These are phyloP conservation scores for Tolypocladium tropicale DNA, from an alignment of 2,329 filamentous ascomycete genomes.

Conservation along the genomic window DNA sequence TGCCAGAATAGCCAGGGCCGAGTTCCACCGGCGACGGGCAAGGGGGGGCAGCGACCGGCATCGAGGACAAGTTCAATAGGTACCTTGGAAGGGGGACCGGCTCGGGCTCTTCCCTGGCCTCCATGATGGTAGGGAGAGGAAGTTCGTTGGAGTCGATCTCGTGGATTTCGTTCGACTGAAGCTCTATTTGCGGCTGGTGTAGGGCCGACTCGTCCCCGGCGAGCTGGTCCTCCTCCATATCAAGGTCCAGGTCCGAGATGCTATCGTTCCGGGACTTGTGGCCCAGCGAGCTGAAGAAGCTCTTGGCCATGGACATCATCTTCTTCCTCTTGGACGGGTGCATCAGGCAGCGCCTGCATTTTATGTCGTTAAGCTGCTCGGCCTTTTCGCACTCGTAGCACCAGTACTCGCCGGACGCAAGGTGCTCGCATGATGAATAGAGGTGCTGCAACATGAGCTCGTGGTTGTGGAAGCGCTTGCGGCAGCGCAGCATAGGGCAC, in stretches of 20 bases:
- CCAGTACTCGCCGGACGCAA: constrained; percentile 42
- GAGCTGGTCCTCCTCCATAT: constrained; percentile 27
- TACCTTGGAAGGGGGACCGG: constrained; percentile 5
- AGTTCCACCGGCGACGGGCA: constrained; percentile 11
- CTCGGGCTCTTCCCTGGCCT: constrained; percentile 12
- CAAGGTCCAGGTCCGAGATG: constrained; percentile 13
- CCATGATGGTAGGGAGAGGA: constrained; percentile 18
- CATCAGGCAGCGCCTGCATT: constrained; percentile 38
- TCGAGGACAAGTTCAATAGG: background rate
- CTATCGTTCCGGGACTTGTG: constrained; percentile 31
- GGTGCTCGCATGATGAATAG: constrained; percentile 22
- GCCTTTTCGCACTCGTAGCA: constrained; percentile 44
- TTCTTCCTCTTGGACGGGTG: constrained; percentile 40
- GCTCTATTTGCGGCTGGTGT: constrained; percentile 26
- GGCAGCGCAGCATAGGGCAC: constrained; percentile 42
- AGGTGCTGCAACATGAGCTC: constrained; percentile 45
- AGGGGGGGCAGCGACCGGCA: background rate
- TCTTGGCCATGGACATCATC: constrained; percentile 42
- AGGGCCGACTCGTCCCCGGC: constrained; percentile 36
- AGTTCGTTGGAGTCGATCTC: constrained; percentile 42
- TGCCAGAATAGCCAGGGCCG: constrained; percentile 7
- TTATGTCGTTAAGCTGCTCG: constrained; percentile 40
- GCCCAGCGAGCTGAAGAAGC: constrained; percentile 42
- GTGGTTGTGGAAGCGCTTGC: constrained; percentile 38
- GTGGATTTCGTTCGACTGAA: constrained; percentile 39